Base-by-base conservation (phyloP, 1,284 basidiomycete genomes). In the Ustilago cynodontis region DNA sequence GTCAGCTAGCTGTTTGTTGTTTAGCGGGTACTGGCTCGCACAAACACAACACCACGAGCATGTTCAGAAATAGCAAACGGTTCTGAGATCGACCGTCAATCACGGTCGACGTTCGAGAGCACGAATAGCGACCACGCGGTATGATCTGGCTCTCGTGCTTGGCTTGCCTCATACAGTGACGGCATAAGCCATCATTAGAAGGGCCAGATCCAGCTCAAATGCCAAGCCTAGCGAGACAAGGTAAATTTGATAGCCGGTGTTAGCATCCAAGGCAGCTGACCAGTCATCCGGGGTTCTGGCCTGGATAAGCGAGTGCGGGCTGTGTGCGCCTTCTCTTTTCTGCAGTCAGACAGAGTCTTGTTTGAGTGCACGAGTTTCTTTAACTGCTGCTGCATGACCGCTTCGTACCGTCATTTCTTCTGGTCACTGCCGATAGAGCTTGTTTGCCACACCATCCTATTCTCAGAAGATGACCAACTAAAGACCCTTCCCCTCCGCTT, bases 361-460 rank as follows among this genome's bases (percentile, higher is more conserved):
- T 57, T 49, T 57, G 55, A 57, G 31, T 47, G 55, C 55, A 57
- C 26, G 47, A 49, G 14, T 13, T 49, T 28, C 14, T 24, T 28
- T 33, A 5, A n/a, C 11, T 49, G 24, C 41, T 49, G 47, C 16
- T 43, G 26, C 54, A 56, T 45, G 41, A 35, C 55, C 43, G 43
- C 43, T 45, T 31, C 28, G 29, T 37, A 22, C 43, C 55, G 41
- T 56, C 41, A 43, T 56, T 13, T 18, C 10, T 9, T 28, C 24
- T 3, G 10, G 47, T 33, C 31, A 26, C 11, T 49, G 9, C 1
- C 5, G 28, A n/a, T 7, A 16, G 35, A 37, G 35, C n/a, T 8
- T 31, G n/a, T 20, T 52, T 31, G 51, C 51, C 51, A 52, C 26
- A 31, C 14, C 29, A 52, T 31, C 51, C 35, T 49, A 33, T 6